These are phyloP conservation scores for Candida mesenterica DNA, from an alignment of 1,139 yeast species.

Conservation along the genomic window DNA sequence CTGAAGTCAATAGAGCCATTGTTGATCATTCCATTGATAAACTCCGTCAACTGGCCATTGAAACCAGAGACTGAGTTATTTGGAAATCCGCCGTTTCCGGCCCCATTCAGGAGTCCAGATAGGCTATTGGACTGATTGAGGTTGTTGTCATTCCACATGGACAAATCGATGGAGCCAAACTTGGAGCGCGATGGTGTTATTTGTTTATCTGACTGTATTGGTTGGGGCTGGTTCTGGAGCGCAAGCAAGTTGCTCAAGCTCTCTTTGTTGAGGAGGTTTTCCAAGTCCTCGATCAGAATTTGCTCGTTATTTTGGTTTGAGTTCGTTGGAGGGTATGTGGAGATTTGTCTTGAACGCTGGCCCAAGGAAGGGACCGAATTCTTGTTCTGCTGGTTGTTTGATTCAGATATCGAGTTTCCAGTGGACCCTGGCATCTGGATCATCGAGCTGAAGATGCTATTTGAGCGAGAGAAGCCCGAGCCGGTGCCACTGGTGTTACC, in stretches of 20 bases:
- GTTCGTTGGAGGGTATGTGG: slow-evolving; percentile 13
- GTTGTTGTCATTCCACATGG: slow-evolving; percentile 20
- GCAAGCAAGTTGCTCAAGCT: slow-evolving; percentile 34
- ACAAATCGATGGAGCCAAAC: slow-evolving; percentile 30
- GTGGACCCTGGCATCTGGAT: slow-evolving; percentile 41
- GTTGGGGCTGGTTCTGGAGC: slow-evolving; percentile 10
- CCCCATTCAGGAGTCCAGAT: slow-evolving; percentile 5
- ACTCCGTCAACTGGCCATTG: slow-evolving; percentile 36
- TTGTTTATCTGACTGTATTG: slow-evolving; percentile 7
- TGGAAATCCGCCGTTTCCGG: slow-evolving; percentile 17
- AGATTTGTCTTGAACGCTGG: slow-evolving; percentile 14
- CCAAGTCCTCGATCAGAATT: slow-evolving; percentile 40
- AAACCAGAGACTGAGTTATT: slow-evolving; percentile 31
- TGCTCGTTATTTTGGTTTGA: slow-evolving; percentile 20
- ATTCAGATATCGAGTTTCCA: slow-evolving; percentile 34
- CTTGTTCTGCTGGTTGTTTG: slow-evolving; percentile 7
- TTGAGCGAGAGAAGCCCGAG: slow-evolving; percentile 31
- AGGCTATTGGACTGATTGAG: slow-evolving; percentile 6
- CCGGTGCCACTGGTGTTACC: slow-evolving; percentile 3
- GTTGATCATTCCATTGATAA: slow-evolving; percentile 35
- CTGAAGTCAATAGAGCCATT: slow-evolving; percentile 42
- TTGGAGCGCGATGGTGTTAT: slow-evolving; percentile 17
- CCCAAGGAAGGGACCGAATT: slow-evolving; percentile 11
- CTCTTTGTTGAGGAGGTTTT: slow-evolving; percentile 43
- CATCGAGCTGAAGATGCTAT: slow-evolving; percentile 42